phyloP scores from a whole-genome alignment of 1,284 basidiomycete genomes.

The Microstroma glucosiphilum region DNA sequence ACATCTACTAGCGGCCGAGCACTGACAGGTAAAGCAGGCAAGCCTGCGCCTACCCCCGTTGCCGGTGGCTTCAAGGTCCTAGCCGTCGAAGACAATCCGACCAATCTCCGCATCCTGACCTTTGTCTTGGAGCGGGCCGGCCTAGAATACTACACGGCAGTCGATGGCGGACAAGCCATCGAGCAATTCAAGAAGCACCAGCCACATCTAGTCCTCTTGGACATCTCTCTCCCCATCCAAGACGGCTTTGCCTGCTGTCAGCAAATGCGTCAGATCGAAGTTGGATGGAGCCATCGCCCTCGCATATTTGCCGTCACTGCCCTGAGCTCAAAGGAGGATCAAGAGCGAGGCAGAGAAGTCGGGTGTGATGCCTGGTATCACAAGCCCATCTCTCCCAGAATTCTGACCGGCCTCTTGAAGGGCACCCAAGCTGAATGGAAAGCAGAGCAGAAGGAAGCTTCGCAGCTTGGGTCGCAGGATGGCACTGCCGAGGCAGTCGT shows the following conservation, averaged over 20 bases:
- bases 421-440: conserved; percentile 16
- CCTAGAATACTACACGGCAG: conserved; percentile 27
- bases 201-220: conserved; percentile 35
- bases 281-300: conserved; percentile 10
- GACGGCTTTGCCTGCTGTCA: conserved; percentile 36
- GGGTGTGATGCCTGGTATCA: conserved; percentile 41
- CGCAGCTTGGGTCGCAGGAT: too few species aligned
- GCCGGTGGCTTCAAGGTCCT: conserved; percentile 24
- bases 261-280: conserved; percentile 29
- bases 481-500: too few species aligned
- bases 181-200: conserved; percentile 24
- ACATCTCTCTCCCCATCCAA: conserved; percentile 35
- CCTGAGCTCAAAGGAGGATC: conserved; percentile 30
- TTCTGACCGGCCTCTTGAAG: conserved; percentile 12
- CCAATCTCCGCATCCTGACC: conserved; percentile 37
- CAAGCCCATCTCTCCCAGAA: conserved; percentile 26
- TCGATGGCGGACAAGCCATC: conserved; percentile 35
- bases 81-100: conserved; percentile 40
- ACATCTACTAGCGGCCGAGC: too few species aligned
- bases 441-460: not conserved
- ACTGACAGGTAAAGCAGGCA: too few species aligned
- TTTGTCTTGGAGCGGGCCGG: conserved; percentile 25
- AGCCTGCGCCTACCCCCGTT: not conserved
- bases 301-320: conserved; percentile 40
- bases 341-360: conserved; percentile 24